Conservation (phyloP, 345 rosid species). For the Gossypium sturtianum region DNA sequence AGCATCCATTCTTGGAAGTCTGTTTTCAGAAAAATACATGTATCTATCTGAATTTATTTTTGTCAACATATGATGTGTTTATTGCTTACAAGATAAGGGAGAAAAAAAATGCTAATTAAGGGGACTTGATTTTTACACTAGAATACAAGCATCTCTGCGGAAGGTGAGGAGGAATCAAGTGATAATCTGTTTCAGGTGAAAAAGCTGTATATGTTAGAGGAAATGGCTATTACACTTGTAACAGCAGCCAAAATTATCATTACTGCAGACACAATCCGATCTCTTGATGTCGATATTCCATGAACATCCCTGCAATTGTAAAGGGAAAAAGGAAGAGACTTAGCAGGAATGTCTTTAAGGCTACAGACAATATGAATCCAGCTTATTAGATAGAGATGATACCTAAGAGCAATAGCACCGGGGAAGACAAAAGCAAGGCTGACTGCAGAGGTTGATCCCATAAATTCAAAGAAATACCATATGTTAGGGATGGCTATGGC, state of each 20-base stretch:
- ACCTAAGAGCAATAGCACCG: conserved; percentile 72
- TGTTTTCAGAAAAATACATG: not conserved
- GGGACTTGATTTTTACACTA: not conserved
- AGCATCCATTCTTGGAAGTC: not conserved
- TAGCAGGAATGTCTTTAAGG: not conserved
- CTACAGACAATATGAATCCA: not conserved
- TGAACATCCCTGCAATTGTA: conserved; percentile 30
- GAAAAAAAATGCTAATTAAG: not conserved
- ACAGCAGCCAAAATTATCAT: conserved; percentile 38
- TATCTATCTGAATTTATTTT: not conserved
- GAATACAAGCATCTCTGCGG: not conserved
- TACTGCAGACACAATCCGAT: conserved; percentile 33
- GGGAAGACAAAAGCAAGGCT: conserved; percentile 86
- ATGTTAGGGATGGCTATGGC: conserved; percentile 73
- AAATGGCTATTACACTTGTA: conserved; percentile 44
- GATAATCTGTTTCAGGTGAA: not conserved
- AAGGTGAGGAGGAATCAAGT: not conserved
- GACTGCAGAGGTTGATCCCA: conserved; percentile 85
- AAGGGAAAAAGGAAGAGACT: not conserved
- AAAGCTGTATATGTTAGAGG: conserved; percentile 25
- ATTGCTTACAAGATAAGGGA: not conserved
- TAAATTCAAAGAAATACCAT: conserved; percentile 81
- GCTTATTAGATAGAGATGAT: not conserved
- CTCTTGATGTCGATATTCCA: conserved; percentile 34
- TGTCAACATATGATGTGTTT: not conserved